A percentile compares a stretch with the other conserved stretches of the same genome.
Evolutionary conservation across 148 eudicot genomes (phyloP).

Genomic region (Amaranthus cruentus): DNA sequence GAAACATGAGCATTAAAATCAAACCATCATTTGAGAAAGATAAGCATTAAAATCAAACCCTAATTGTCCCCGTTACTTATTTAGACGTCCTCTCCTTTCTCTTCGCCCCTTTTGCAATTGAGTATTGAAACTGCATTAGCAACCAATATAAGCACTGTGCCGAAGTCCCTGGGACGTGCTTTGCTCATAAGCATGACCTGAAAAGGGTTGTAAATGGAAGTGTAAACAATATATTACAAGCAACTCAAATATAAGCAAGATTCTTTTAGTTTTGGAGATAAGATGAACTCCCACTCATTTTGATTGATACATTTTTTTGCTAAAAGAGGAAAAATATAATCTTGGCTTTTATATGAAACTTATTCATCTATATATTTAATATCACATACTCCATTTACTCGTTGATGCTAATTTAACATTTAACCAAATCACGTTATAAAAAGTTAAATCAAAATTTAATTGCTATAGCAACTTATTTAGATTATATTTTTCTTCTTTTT

Average conservation of each 20-base stretch:
- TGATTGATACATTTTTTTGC: not conserved
- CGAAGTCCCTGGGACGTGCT: not conserved
- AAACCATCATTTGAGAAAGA: too few species aligned
- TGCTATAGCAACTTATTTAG: too few species aligned
- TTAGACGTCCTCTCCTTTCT: not conserved
- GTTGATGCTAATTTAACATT: not conserved
- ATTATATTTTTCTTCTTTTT: too few species aligned
- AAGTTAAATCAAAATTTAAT: not conserved
- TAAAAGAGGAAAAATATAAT: not conserved
- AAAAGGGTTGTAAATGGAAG: not conserved
- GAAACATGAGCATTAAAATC: too few species aligned
- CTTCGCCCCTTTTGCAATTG: not conserved
- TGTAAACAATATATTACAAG: too few species aligned
- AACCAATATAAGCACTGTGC: not conserved
- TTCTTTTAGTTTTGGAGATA: not conserved
- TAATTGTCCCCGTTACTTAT: not conserved
- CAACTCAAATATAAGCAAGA: not conserved
- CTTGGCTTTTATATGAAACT: too few species aligned
- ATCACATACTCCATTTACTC: not conserved
- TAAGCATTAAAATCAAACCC: not conserved
- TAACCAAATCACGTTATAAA: not conserved
- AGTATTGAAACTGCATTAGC: constrained; percentile 2
- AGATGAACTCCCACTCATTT: not conserved
- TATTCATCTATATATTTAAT: too few species aligned
- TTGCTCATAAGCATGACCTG: not conserved